Evolutionary conservation across 2,329 filamentous ascomycete genomes (phyloP), one percentile per base, ranked within the genome.

Genomic region (Sporothrix curviconia): DNA sequence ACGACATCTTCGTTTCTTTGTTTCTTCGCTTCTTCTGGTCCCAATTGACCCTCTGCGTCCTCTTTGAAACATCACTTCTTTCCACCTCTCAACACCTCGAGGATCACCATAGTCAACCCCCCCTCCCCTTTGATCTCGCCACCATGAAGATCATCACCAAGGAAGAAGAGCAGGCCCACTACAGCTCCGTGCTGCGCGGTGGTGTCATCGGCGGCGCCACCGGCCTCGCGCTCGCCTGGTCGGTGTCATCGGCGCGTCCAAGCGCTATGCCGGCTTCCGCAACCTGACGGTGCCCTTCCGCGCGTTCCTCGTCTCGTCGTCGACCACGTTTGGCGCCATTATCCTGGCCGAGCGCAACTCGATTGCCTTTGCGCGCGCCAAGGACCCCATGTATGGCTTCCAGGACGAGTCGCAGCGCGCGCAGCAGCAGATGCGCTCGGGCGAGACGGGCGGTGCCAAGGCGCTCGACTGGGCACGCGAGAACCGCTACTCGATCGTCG

Each of bases 141-240:
- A 79, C 52, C 62, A 99, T 97, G 94, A 97, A 96, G 86, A 79
- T 97, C 69, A 81, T 97, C 70, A 95, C 89, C 66, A 90, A 92
- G 71, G 90, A 96, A 82, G 90, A 96, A 76, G 92, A 96, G 76
- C 72, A 79, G 60, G 89, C 82, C 55, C 92, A 96, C 81, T 96
- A 95, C 82, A 76, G 78, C 70, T 77, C 81, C 59, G 94, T 95
- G 60, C 69, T 97, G 64, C 86, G 84, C 70, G 92, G 91, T 64
- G 92, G 94, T 65, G 68, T 84, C 62, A 72, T 88, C 62, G 94
- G 92, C 64, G 89, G 89, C 62, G 55, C 79, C 12, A 65, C 84
- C 44, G 92, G 94, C 62, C 74, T 91, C 3, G 78, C 74, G 37
- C 67, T 84, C 32, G 92, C 62, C 64, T 82, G 8, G 77, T 78